Evolutionary conservation across 805 yeast species (phyloP), one percentile per base, ranked within the genome.

Genomic region (Candida saitoana): DNA sequence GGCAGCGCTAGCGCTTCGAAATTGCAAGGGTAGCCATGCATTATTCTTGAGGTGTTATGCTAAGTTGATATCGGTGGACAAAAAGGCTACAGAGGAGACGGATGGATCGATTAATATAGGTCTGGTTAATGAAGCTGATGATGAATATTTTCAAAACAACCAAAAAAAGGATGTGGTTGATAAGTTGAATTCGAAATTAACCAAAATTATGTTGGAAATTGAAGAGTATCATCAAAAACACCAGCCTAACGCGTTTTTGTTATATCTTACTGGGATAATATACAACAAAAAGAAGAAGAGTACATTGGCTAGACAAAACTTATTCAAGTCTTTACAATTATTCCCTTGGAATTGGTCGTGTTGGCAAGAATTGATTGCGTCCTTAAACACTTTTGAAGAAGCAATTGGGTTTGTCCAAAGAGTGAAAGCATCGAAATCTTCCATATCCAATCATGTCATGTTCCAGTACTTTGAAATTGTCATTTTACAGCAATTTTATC

Each of bases 311-410:
- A 80, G 82, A 43, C 68, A 74, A 18, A 67, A 68, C 35, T 71
- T 90, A 24, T 67, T 80, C 22, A 71, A 71, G 36, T 83, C 96
- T 1, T 56, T 91, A 11, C 66, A 73, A 18, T 39, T 73, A 20
- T 88, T 82, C 51, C 96, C 97, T 0, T 85, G 74, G 59, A 91
- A 91, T 59, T 93, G 99, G 99, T 77, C 90, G 41, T 84, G 93
- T 44, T 93, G 97, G 97, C 72, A 75, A 43, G 97, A 91, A 56
- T 67, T 93, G 31, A 65, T 80, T 9, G 67, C 78, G 3, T 79
- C 87, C 40, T 63, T 87, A 20, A 62, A 76, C 5, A 73, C 79
- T 22, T 71, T 80, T 41, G 84, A 82, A 45, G 86, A 84, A 41
- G 83, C 87, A 0, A 43, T 66, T 37, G 50, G 53, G 40, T 54